Evolutionary conservation across 2,329 filamentous ascomycete species (phyloP), one percentile per base, ranked within the genome.

Genomic region (Sordariomycetes sp.): DNA sequence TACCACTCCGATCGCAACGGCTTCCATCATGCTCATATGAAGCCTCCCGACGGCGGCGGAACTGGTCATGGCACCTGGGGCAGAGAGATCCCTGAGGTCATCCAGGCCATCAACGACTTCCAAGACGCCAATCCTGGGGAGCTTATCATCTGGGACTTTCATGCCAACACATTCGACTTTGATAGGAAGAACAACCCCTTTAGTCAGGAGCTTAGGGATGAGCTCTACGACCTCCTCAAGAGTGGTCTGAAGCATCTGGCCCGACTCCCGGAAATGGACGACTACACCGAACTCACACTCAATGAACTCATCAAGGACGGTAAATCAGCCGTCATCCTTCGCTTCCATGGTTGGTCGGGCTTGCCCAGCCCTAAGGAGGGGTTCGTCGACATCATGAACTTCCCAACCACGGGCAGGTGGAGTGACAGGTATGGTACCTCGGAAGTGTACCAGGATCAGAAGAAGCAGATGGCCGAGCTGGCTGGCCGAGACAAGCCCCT

Each of bases 91-190:
- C 28, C 56, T 24, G 21, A 43, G 9, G 51, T 58, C 42, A 39
- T 54, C 10, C 30, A 42, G 5, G 37, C 41, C 3, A 40, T 55
- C 36, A 56, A 55, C 38, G 19, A 38, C 4, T 58, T 55, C 40
- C 52, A 48, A 30, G 20, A 37, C 0, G 26, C 47, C 6, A 30
- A 44, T 16, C 53, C 54, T 4, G 54, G 55, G 9, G 55, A 58
- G 39, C 43, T 58, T 30, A 44, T 53, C 44, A 55, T 58, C 35
- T 44, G 45, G 36, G 54, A 58, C 32, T 37, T 58, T 10, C 42
- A 53, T 23, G 28, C 39, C 20, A 8, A 33, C 8, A 30, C 24
- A 33, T 28, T 15, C 26, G 32, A 20, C 24, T 17, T 21, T 7
- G 27, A 18, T 2, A 29, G 31, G 32, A 30, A 15, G 3, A 14